A percentile compares a stretch with the other conserved stretches of the same genome.
Conservation (phyloP, 805 yeast species). For the Saccharomycopsis malanga region DNA sequence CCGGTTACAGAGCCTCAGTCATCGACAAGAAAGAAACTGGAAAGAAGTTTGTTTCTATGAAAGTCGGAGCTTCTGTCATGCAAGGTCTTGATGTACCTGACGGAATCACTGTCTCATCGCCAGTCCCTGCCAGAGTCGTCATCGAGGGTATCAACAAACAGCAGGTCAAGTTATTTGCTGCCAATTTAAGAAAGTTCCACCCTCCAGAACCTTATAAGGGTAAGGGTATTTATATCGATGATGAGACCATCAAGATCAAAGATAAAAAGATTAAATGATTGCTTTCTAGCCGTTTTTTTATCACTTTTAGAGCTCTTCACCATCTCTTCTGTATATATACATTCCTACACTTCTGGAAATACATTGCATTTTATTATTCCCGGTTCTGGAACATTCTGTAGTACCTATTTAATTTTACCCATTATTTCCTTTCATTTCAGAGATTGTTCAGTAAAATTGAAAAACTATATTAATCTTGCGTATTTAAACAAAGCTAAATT, state of each 20-base stretch:
- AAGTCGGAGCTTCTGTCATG: conserved; percentile 81
- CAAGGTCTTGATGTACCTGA: conserved; percentile 74
- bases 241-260: conserved; percentile 85
- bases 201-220: conserved; percentile 99
- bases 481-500: no score
- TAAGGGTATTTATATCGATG: conserved; percentile 89
- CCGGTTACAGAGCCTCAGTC: conserved; percentile 88
- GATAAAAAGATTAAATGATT: conserved; percentile 89
- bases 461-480: no score
- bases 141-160: conserved; percentile 87
- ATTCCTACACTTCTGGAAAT: no score
- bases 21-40: conserved; percentile 42
- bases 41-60: conserved; percentile 56
- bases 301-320: conserved; percentile 6
- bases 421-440: no score
- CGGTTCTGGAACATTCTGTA: no score
- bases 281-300: no score
- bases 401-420: no score
- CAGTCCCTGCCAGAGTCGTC: conserved; percentile 78
- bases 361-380: no score
- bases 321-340: no score
- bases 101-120: conserved; percentile 66
- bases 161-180: conserved; percentile 82
- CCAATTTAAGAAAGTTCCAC: conserved; percentile 73
- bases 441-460: no score